phyloP scores from a whole-genome alignment of 257 asterid species.

The Nicotiana knightiana region DNA sequence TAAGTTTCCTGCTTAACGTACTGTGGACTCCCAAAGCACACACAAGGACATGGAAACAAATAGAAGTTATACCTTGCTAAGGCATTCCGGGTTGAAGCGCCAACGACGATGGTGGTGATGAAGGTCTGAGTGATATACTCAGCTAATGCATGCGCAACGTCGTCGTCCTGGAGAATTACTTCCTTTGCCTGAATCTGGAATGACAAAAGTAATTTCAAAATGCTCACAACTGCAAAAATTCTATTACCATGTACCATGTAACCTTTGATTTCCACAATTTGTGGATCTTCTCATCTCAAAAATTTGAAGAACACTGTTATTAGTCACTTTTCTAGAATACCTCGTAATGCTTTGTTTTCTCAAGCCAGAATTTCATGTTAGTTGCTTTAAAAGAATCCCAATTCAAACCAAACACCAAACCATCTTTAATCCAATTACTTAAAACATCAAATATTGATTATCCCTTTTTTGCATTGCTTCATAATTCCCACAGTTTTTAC shows the following conservation, averaged over 20 bases:
- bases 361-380: neutral
- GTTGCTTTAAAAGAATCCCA: neutral
- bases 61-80: constrained; percentile 40
- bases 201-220: neutral
- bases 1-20: neutral
- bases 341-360: neutral
- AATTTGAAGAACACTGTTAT: neutral
- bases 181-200: constrained; percentile 63
- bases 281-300: neutral
- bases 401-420: neutral
- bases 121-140: constrained; percentile 34
- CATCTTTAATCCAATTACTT: neutral
- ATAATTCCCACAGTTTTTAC: neutral
- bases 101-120: constrained; percentile 52
- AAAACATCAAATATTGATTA: neutral
- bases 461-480: neutral
- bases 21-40: neutral
- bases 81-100: constrained; percentile 61
- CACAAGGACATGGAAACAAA: neutral
- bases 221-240: neutral
- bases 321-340: neutral
- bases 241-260: too few species aligned
- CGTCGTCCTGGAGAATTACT: constrained; percentile 53
- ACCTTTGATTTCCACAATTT: neutral
- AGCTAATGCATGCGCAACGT: constrained; percentile 45